Percentiles rank a stretch among this genome's conserved stretches.
Conservation (phyloP, 2,329 filamentous ascomycete species). For the Domatiomyces catenatus region DNA sequence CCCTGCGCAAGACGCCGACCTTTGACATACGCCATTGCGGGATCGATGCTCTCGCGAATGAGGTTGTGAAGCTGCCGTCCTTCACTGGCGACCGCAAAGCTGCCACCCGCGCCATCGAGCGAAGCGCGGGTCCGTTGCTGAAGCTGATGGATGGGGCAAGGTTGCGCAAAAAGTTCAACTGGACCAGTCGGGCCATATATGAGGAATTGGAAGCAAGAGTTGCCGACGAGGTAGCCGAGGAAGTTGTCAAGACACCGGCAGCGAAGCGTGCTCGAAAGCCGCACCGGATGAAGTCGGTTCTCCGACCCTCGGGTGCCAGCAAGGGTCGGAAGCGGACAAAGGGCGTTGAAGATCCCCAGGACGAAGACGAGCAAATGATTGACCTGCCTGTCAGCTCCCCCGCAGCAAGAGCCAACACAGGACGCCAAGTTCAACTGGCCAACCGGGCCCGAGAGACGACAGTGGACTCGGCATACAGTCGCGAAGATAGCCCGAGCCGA, state of each 20-base stretch:
- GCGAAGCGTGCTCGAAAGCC: constrained; percentile 10
- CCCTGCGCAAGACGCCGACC: constrained; percentile 14
- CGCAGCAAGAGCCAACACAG: constrained; percentile 14
- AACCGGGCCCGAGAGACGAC: constrained; percentile 8
- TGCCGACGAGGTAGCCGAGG: constrained; percentile 15
- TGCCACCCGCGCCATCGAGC: constrained; percentile 14
- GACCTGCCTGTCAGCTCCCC: constrained; percentile 20
- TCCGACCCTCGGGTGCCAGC: constrained; percentile 30
- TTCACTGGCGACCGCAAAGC: constrained; percentile 11
- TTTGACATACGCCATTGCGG: constrained; percentile 17
- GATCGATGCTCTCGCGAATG: constrained; percentile 13
- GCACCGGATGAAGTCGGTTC: constrained; percentile 26
- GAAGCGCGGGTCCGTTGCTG: constrained; percentile 12
- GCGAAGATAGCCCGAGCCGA: constrained; percentile 16
- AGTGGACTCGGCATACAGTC: constrained; percentile 9
- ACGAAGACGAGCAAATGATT: constrained; percentile 21
- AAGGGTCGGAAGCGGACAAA: constrained; percentile 28
- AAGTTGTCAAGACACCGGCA: constrained; percentile 14
- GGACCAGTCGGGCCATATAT: constrained; percentile 17
- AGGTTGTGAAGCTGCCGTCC: constrained; percentile 12
- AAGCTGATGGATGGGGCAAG: constrained; percentile 17
- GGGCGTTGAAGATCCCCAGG: constrained; percentile 17
- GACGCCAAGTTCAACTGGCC: constrained; percentile 15
- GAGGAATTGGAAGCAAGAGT: constrained; percentile 17
- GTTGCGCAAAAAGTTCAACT: constrained; percentile 19